These are phyloP conservation scores for Hypoxylon fuscum DNA, from an alignment of 495 filamentous ascomycete genomes.

Conservation along the genomic window DNA sequence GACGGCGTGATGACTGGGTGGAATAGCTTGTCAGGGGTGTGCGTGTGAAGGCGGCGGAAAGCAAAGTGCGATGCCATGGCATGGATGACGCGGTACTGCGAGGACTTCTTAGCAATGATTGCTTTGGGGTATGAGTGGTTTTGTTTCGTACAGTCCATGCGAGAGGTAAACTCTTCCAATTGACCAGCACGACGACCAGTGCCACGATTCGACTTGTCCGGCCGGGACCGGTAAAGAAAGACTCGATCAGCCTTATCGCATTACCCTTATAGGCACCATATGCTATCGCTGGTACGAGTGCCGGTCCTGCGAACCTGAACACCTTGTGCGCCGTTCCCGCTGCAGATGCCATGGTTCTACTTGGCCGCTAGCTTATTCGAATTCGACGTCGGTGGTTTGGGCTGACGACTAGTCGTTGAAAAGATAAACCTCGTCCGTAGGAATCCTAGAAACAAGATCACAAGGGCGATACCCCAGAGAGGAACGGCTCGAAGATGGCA, in stretches of 20 bases:
- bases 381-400: background rate
- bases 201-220: constrained; percentile 58
- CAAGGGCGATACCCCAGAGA: constrained; percentile 53
- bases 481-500: constrained; percentile 49
- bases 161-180: constrained; percentile 78
- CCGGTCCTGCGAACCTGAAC: constrained; percentile 47
- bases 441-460: constrained; percentile 44
- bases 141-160: constrained; percentile 72
- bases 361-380: constrained; percentile 1
- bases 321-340: constrained; percentile 42
- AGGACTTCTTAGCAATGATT: constrained; percentile 4
- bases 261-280: constrained; percentile 55
- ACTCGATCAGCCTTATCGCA: constrained; percentile 42
- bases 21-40: constrained; percentile 67
- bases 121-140: background rate
- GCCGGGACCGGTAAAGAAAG: constrained; percentile 61
- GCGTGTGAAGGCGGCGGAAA: constrained; percentile 40
- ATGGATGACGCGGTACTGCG: constrained; percentile 69
- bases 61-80: constrained; percentile 67
- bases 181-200: constrained; percentile 62
- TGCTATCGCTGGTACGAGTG: constrained; percentile 45
- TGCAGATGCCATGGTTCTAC: constrained; percentile 54
- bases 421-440: constrained; percentile 34
- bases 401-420: background rate
- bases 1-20: constrained; percentile 68